Evolutionary conservation across 2,329 filamentous ascomycete genomes (phyloP), one percentile per base, ranked within the genome.

Genomic region (Ilyonectria sp.): DNA sequence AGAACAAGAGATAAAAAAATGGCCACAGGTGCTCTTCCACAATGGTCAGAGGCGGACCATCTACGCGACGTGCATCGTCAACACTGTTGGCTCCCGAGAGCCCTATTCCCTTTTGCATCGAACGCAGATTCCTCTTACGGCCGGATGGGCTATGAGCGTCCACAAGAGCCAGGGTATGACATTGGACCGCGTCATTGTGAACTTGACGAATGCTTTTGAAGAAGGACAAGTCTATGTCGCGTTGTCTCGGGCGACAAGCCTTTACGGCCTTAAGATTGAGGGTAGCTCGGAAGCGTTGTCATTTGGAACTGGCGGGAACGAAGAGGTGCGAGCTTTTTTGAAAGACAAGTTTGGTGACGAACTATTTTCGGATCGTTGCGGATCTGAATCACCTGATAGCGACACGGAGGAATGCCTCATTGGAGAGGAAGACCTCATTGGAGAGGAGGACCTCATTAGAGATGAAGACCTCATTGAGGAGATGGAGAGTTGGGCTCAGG

Each of bases 151-250:
- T 0, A 85, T 91, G 73, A 91, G 86, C 0, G 86, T 91, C 2
- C 90, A 92, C 75, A 91, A 90, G 75, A 84, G 84, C 4, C 88
- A 92, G 78, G 88, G 89, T 3, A 87, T 91, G 82, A 91, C 89
- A 1, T 79, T 92, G 4, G 85, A 91, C 21, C 83, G 84, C 4
- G 88, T 89, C 2, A 82, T 86, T 2, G 87, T 92, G 1, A 79
- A 91, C 72, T 74, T 92, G 6, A 74, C 76, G 0, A 75, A 77
- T 6, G 83, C 83, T 0, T 92, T 91, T 71, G 86, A 87, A 64
- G 80, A 84, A 31, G 88, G 89, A 0, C 89, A 91, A 77, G 85
- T 86, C 0, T 92, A 92, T 63, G 90, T 92, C 2, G 75, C 75
- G 3, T 17, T 77, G 2, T 77, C 75, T 2, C 46, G 75, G 23